phyloP scores from a whole-genome alignment of 1,284 basidiomycete genomes.

The Trametes pubescens region DNA sequence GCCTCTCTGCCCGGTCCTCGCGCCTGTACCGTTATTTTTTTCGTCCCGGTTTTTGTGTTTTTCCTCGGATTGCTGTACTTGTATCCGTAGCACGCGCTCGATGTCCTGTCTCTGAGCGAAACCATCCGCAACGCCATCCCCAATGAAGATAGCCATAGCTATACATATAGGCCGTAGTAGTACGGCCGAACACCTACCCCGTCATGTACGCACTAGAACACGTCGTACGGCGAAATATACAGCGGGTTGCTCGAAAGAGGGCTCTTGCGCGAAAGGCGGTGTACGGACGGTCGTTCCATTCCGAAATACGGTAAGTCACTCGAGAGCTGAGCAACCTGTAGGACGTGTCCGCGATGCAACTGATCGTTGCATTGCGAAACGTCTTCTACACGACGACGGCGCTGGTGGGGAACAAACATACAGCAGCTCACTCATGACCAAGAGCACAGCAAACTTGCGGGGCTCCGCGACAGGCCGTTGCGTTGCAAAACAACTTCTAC shows the following conservation, averaged over 20 bases:
- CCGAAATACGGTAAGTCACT: too few relatives aligned
- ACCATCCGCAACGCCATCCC: background rate
- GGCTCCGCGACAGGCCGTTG: too few relatives aligned
- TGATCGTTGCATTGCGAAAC: background rate
- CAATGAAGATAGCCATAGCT: background rate
- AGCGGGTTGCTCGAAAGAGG: background rate
- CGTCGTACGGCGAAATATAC: conserved; percentile 4
- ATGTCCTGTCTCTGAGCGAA: conserved; percentile 21
- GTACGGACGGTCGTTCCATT: background rate
- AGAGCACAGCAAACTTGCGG: too few relatives aligned
- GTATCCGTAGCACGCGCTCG: conserved; percentile 18
- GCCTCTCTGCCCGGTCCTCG: background rate
- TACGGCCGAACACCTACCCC: background rate
- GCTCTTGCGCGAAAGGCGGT: background rate
- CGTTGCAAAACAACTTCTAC: too few relatives aligned
- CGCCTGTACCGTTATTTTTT: background rate
- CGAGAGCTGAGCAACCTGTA: too few relatives aligned
- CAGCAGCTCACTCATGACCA: too few relatives aligned
- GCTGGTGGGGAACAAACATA: too few relatives aligned
- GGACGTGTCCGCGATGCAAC: too few relatives aligned
- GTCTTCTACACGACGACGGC: background rate
- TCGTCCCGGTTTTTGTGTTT: background rate
- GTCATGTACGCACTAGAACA: background rate
- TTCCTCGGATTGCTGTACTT: conserved; percentile 13
- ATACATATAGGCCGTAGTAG: background rate